Evolutionary conservation across 768 basidiomycete species (phyloP).

Genomic region (Trametes coccinea): DNA sequence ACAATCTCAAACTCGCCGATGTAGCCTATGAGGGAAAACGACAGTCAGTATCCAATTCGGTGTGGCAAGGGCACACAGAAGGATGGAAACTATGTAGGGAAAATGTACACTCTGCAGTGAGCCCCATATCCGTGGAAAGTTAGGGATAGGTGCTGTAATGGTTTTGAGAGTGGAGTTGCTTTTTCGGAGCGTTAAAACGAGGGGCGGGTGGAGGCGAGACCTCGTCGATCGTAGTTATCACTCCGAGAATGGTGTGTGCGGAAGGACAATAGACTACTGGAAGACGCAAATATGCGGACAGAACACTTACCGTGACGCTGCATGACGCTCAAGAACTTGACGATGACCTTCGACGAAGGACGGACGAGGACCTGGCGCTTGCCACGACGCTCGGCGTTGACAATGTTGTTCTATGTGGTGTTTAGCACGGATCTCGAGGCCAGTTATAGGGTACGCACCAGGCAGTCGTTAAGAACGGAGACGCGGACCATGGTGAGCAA

Average conservation of each 20-base stretch:
- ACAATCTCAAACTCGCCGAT: constrained; percentile 99
- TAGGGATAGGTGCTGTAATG: constrained; percentile 55
- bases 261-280: neutral
- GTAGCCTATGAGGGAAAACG: constrained; percentile 60
- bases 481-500: constrained; percentile 77
- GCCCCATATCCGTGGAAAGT: constrained; percentile 42
- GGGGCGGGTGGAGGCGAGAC: constrained; percentile 56
- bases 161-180: constrained; percentile 56
- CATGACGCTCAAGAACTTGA: constrained; percentile 98
- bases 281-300: too few species aligned
- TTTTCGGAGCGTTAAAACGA: constrained; percentile 87
- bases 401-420: constrained; percentile 82
- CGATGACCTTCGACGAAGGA: constrained; percentile 96
- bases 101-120: constrained; percentile 58
- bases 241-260: constrained; percentile 48
- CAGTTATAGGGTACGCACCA: constrained; percentile 34
- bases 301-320: constrained; percentile 88
- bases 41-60: neutral
- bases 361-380: constrained; percentile 99
- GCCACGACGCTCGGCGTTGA: constrained; percentile 99
- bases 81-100: constrained; percentile 1
- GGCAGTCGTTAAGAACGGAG: constrained; percentile 79
- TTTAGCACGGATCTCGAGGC: constrained; percentile 11
- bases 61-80: neutral
- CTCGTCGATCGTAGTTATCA: constrained; percentile 86